phyloP scores from a whole-genome alignment of 2,329 filamentous ascomycete species.

The Sphaerulina vaccinii region DNA sequence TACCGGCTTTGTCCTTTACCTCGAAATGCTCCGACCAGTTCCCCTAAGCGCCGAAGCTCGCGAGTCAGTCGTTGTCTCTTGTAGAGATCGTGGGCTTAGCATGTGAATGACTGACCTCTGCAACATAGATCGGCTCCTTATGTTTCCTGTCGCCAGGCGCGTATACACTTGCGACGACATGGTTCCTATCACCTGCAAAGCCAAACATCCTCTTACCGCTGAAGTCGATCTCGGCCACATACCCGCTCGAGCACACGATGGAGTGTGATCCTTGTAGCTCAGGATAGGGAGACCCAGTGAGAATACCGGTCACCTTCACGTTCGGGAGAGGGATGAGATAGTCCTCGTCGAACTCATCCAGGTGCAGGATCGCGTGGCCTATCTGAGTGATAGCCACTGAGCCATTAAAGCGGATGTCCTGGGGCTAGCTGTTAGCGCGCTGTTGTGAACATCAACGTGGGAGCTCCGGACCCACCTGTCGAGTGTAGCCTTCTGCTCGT shows the following conservation, averaged over 20 bases:
- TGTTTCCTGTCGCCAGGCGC: slow-evolving; percentile 34
- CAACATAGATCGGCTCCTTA: slow-evolving; percentile 25
- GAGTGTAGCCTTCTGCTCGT: slow-evolving; percentile 47
- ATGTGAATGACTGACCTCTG: slow-evolving; percentile 1
- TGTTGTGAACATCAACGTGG: background rate
- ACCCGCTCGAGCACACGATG: slow-evolving; percentile 45
- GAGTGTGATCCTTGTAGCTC: slow-evolving; percentile 45
- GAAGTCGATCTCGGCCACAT: slow-evolving; percentile 45
- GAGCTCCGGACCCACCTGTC: slow-evolving; percentile 34
- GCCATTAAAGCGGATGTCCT: slow-evolving; percentile 47
- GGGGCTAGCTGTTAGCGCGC: background rate
- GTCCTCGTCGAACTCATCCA: slow-evolving; percentile 47
- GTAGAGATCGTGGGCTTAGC: background rate
- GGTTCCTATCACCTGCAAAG: slow-evolving; percentile 43
- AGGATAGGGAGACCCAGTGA: slow-evolving; percentile 46
- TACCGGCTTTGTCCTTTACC: slow-evolving; percentile 39
- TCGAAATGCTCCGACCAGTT: slow-evolving; percentile 44
- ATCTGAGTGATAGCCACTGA: slow-evolving; percentile 49
- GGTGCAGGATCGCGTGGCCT: slow-evolving; percentile 46
- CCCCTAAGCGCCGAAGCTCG: slow-evolving; percentile 39
- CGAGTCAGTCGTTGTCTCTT: slow-evolving; percentile 23
- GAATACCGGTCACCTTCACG: slow-evolving; percentile 47
- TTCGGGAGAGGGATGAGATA: slow-evolving; percentile 48
- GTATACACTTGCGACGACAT: slow-evolving; percentile 42
- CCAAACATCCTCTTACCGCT: slow-evolving; percentile 45